These are phyloP conservation scores for Coriaria nepalensis DNA, from an alignment of 306 rosid genomes.

Conservation along the genomic window DNA sequence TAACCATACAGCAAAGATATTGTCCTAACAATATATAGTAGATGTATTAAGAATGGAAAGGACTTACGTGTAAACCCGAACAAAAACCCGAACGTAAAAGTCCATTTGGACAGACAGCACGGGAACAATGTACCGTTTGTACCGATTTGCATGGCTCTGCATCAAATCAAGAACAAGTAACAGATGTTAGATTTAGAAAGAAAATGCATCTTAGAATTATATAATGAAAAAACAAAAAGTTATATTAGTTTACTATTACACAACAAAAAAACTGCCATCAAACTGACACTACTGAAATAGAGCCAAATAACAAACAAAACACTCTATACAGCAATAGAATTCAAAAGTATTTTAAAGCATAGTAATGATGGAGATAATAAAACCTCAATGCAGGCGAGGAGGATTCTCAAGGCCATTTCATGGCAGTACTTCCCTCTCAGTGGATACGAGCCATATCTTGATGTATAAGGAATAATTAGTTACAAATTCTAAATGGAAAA, in stretches of 20 bases:
- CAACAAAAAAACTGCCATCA: no score
- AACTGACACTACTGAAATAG: no score
- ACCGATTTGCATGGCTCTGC: slow-evolving; percentile 98
- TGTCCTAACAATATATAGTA: no score
- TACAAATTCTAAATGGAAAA: slow-evolving; percentile 7
- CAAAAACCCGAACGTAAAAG: slow-evolving; percentile 86
- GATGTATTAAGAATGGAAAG: no score
- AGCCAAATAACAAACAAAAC: no score
- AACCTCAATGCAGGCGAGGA: slow-evolving; percentile 96
- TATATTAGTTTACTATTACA: no score
- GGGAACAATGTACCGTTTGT: slow-evolving; percentile 92
- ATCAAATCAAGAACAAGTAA: slow-evolving; percentile 18
- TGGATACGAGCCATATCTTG: slow-evolving; percentile 90
- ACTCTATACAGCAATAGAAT: no score
- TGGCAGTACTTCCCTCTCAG: slow-evolving; percentile 90
- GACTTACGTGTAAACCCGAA: slow-evolving; percentile 72
- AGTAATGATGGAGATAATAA: slow-evolving; percentile 4
- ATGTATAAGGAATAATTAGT: slow-evolving; percentile 20
- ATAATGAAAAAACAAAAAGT: not conserved
- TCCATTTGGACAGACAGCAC: slow-evolving; percentile 90
- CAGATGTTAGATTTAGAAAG: not conserved
- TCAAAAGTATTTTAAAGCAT: not conserved
- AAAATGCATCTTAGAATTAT: not conserved
- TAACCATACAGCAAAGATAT: no score
- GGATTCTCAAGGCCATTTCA: slow-evolving; percentile 96